phyloP scores from a whole-genome alignment of 768 basidiomycete genomes.

The Cytidiella melzeri region DNA sequence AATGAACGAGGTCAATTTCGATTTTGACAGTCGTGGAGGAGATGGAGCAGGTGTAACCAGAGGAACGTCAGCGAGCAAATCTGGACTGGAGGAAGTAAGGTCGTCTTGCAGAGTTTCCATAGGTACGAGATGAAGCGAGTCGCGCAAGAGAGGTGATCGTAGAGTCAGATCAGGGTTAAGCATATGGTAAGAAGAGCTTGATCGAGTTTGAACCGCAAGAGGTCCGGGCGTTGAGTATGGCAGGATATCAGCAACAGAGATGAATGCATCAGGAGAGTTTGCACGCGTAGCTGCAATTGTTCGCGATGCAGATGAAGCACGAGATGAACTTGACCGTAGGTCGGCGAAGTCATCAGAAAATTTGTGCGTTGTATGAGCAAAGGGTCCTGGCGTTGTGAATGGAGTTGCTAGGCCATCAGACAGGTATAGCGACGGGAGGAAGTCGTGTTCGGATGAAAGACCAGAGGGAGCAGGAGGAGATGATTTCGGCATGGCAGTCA shows the following conservation, averaged over 20 bases:
- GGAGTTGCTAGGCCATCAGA: not conserved
- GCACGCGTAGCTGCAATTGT: too few relatives aligned
- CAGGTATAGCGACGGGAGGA: not conserved
- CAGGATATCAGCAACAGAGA: not conserved
- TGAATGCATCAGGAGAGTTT: not conserved
- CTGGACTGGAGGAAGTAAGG: not conserved
- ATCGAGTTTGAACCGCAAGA: slow-evolving; percentile 11
- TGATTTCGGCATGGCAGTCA: not conserved
- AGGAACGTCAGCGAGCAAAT: not conserved
- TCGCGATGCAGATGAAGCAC: not conserved
- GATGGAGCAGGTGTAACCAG: not conserved
- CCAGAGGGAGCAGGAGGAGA: not conserved
- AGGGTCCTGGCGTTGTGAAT: slow-evolving; percentile 21
- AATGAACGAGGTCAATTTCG: slow-evolving; percentile 13
- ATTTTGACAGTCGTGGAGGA: not conserved
- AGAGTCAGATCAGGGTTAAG: not conserved
- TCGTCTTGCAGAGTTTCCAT: not conserved
- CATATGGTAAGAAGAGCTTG: not conserved
- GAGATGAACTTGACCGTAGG: not conserved
- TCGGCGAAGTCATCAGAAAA: not conserved
- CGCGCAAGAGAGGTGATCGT: too few relatives aligned
- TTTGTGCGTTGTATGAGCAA: not conserved
- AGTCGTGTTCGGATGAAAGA: not conserved
- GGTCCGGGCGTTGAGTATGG: slow-evolving; percentile 48
- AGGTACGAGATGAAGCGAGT: not conserved